A percentile compares a stretch with the other conserved stretches of the same genome.
These are phyloP conservation scores for Aspergillus diversus DNA, from an alignment of 495 filamentous ascomycete genomes.

Conservation along the genomic window DNA sequence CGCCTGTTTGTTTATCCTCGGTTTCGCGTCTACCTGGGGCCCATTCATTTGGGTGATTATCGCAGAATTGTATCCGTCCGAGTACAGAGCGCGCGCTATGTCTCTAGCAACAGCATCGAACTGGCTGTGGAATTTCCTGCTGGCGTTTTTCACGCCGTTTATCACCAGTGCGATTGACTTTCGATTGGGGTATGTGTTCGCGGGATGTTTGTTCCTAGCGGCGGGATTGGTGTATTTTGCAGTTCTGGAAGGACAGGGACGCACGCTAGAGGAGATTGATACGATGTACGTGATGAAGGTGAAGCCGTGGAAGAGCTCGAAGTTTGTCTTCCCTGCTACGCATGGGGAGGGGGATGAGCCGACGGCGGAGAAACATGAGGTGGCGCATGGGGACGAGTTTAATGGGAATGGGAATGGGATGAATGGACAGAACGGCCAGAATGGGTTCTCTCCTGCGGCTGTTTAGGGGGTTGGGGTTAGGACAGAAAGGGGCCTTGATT, in stretches of 20 bases:
- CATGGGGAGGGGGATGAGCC: neutral
- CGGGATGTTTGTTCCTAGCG: slow-evolving; percentile 64
- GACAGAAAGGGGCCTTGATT: too few species aligned
- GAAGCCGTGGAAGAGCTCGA: slow-evolving; percentile 62
- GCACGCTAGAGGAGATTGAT: slow-evolving; percentile 75
- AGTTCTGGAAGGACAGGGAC: slow-evolving; percentile 65
- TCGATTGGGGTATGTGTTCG: slow-evolving; percentile 79
- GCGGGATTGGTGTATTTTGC: slow-evolving; percentile 70
- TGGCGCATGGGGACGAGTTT: neutral
- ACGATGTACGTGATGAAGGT: slow-evolving; percentile 75
- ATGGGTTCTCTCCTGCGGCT: neutral
- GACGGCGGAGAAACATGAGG: neutral
- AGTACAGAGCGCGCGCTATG: slow-evolving; percentile 74
- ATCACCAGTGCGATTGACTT: slow-evolving; percentile 69
- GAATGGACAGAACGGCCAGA: neutral
- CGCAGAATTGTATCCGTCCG: slow-evolving; percentile 77
- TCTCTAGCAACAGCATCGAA: slow-evolving; percentile 76
- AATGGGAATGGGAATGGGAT: neutral
- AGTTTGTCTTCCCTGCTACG: slow-evolving; percentile 41
- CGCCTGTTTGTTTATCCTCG: slow-evolving; percentile 18
- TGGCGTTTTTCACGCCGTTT: slow-evolving; percentile 78
- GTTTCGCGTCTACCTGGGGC: slow-evolving; percentile 65
- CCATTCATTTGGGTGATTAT: slow-evolving; percentile 79
- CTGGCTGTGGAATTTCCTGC: slow-evolving; percentile 86
- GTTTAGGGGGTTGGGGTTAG: too few species aligned